A percentile compares a stretch with the other conserved stretches of the same genome.
phyloP scores from a whole-genome alignment of 2,329 filamentous ascomycete genomes.

The Pseudocercospora crystallina region DNA sequence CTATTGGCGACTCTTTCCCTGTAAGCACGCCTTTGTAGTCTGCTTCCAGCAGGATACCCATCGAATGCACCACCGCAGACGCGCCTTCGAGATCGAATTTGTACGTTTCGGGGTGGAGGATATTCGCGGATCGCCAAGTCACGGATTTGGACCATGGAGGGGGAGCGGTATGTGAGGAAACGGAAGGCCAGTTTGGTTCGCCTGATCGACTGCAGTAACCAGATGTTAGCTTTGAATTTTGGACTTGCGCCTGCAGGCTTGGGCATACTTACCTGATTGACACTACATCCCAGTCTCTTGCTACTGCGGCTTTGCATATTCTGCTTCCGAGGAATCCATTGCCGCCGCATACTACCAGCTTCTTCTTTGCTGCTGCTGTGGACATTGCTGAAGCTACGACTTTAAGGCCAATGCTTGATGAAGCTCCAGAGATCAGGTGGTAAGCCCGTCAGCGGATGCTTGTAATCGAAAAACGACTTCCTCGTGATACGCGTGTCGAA shows the following conservation, averaged over 20 bases:
- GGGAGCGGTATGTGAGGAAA: constrained; percentile 68
- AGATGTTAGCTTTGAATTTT: background rate
- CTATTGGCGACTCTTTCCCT: constrained; percentile 77
- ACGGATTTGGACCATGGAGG: constrained; percentile 82
- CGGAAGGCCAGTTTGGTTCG: constrained; percentile 77
- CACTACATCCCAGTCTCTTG: constrained; percentile 85
- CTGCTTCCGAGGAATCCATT: constrained; percentile 83
- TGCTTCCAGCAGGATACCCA: constrained; percentile 94
- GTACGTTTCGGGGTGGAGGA: constrained; percentile 81
- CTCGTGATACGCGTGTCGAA: too few species aligned
- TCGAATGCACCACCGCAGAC: constrained; percentile 85
- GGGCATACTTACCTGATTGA: constrained; percentile 76
- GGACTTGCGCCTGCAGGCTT: background rate
- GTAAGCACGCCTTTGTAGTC: constrained; percentile 94
- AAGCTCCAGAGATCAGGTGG: too few species aligned
- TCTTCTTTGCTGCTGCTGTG: constrained; percentile 55
- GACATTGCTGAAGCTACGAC: constrained; percentile 11
- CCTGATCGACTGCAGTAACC: constrained; percentile 71
- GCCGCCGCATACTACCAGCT: constrained; percentile 86
- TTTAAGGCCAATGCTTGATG: too few species aligned
- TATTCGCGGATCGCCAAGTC: constrained; percentile 83
- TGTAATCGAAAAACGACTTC: too few species aligned
- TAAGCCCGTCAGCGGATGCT: too few species aligned
- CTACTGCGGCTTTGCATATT: constrained; percentile 87
- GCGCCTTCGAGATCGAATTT: constrained; percentile 71